phyloP scores from a whole-genome alignment of 2,329 filamentous ascomycete genomes.

The Cytospora leucostoma region DNA sequence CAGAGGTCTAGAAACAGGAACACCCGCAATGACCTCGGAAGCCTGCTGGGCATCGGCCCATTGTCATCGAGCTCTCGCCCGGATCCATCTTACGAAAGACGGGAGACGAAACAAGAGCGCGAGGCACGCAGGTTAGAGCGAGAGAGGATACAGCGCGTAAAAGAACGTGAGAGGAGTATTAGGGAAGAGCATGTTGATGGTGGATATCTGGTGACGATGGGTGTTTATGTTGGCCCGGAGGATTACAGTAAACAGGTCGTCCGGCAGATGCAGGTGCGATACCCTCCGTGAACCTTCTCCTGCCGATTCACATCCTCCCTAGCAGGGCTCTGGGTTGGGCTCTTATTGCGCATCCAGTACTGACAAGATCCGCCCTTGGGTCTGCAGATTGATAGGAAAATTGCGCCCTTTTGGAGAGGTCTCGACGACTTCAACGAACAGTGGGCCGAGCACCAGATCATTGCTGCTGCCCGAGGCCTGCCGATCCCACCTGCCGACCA shows the following conservation, averaged over 20 bases:
- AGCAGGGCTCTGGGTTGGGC: conserved; percentile 1
- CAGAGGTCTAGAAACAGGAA: conserved; percentile 36
- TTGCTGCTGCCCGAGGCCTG: conserved; percentile 82
- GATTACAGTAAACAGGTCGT: conserved; percentile 91
- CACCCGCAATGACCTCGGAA: conserved; percentile 49
- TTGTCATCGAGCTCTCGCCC: conserved; percentile 40
- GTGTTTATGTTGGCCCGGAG: conserved; percentile 87
- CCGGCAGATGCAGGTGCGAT: conserved; percentile 79
- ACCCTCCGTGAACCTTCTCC: not conserved
- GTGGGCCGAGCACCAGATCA: conserved; percentile 95
- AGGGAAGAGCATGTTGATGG: conserved; percentile 92
- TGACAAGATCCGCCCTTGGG: not conserved
- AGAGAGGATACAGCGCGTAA: conserved; percentile 72
- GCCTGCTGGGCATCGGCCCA: conserved; percentile 47
- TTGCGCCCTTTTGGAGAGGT: conserved; percentile 95
- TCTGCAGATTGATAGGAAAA: conserved; percentile 78
- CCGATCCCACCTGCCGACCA: conserved; percentile 83
- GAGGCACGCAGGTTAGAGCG: conserved; percentile 84
- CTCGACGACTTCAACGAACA: conserved; percentile 83
- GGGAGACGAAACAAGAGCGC: conserved; percentile 88
- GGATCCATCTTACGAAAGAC: conserved; percentile 58
- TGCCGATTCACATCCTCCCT: not conserved
- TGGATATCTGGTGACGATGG: conserved; percentile 90
- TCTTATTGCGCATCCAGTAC: not conserved
- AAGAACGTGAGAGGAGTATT: conserved; percentile 88